Conservation (phyloP, 306 rosid species). For the Vicia villosa region DNA sequence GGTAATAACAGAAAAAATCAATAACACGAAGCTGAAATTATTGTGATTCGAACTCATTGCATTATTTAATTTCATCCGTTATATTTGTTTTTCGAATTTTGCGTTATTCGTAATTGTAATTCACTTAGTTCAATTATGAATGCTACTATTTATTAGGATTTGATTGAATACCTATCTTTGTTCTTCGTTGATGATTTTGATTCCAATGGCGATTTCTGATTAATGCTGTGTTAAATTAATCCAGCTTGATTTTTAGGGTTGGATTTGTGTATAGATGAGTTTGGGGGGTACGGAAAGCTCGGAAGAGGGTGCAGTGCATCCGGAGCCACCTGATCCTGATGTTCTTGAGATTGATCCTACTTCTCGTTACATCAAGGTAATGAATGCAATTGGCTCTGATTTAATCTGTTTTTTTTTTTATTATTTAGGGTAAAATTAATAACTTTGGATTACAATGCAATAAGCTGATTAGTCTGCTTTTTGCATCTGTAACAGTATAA, state of each 20-base stretch:
- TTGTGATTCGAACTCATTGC: background rate
- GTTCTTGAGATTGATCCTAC: constrained; percentile 60
- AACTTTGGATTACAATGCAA: background rate
- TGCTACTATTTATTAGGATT: background rate
- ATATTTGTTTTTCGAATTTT: background rate
- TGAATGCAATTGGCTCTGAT: constrained; percentile 17
- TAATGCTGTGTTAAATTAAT: background rate
- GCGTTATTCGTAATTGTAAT: background rate
- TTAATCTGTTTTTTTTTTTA: background rate
- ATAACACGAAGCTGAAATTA: background rate
- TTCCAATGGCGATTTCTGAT: background rate
- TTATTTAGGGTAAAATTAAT: background rate
- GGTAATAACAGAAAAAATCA: constrained; percentile 2
- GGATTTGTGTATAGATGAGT: constrained; percentile 40
- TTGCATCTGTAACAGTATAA: constrained; percentile 40
- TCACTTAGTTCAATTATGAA: background rate
- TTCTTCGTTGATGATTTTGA: background rate
- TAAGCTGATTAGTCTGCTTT: constrained; percentile 30
- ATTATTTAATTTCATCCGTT: background rate
- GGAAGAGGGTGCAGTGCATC: constrained; percentile 37
- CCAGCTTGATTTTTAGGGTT: constrained; percentile 1
- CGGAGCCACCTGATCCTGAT: constrained; percentile 57
- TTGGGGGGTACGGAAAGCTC: constrained; percentile 30
- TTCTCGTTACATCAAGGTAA: constrained; percentile 57
- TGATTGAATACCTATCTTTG: background rate